phyloP scores from a whole-genome alignment of 1,284 basidiomycete species.

The Puccinia triticina region DNA sequence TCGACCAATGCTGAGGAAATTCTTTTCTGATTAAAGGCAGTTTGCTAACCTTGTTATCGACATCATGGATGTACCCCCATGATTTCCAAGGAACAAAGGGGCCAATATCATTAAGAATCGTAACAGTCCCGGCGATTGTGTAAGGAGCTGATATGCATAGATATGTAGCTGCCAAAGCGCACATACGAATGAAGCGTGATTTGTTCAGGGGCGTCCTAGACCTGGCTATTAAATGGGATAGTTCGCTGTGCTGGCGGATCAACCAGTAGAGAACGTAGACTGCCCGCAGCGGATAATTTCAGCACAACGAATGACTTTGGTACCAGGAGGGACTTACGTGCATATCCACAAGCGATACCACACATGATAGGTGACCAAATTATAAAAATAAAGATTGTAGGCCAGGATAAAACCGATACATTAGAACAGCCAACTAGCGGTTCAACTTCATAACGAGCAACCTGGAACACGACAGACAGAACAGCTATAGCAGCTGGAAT shows the following conservation, averaged over 20 bases:
- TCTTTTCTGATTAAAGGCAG: neutral
- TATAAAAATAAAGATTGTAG: constrained; percentile 31
- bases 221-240: constrained; percentile 28
- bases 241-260: constrained; percentile 34
- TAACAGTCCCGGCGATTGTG: constrained; percentile 20
- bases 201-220: constrained; percentile 28
- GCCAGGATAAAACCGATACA: constrained; percentile 40
- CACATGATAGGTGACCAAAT: constrained; percentile 45
- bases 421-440: constrained; percentile 27
- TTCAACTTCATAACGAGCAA: constrained; percentile 37
- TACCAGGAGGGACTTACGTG: neutral
- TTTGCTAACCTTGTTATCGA: constrained; percentile 27
- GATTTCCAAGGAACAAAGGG: constrained; percentile 44
- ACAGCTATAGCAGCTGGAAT: constrained; percentile 18
- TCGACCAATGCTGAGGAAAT: neutral
- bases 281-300: neutral
- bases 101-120: constrained; percentile 25
- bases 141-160: constrained; percentile 39
- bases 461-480: constrained; percentile 16
- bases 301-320: neutral
- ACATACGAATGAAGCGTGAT: constrained; percentile 42
- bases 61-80: constrained; percentile 36
- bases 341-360: constrained; percentile 39
- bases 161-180: constrained; percentile 35
- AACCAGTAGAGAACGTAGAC: constrained; percentile 49